Conservation (phyloP, 1,139 yeast genomes). For the Saccharomyces hybrid region DNA sequence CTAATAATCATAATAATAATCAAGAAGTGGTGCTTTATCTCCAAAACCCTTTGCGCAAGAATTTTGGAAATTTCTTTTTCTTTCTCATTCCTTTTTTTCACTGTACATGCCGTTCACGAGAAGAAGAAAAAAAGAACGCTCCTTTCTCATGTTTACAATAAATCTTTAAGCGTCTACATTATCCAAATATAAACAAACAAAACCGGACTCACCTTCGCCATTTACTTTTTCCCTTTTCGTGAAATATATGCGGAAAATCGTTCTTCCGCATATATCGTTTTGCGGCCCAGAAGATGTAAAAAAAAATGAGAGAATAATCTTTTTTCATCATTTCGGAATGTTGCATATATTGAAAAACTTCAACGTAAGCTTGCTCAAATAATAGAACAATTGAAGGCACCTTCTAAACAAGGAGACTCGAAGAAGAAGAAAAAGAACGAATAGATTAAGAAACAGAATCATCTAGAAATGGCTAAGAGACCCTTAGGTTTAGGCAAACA, state of each 20-base stretch:
- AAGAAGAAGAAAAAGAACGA: background rate
- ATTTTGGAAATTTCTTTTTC: background rate
- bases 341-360: background rate
- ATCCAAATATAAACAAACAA: background rate
- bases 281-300: background rate
- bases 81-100: background rate
- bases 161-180: background rate
- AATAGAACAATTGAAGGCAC: background rate
- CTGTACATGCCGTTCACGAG: background rate
- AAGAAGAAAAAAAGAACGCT: background rate
- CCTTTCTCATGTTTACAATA: background rate
- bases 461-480: slow-evolving; percentile 55
- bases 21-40: background rate
- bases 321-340: background rate
- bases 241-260: background rate
- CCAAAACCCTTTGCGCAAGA: background rate
- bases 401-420: background rate
- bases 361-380: background rate
- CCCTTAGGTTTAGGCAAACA: slow-evolving; percentile 73
- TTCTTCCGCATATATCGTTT: background rate
- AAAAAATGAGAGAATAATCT: background rate
- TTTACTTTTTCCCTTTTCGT: background rate
- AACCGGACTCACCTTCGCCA: background rate
- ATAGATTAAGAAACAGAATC: background rate
- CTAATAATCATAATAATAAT: background rate